These are phyloP conservation scores for Akebia trifoliata DNA, from an alignment of 164 flowering plant species.

Conservation along the genomic window DNA sequence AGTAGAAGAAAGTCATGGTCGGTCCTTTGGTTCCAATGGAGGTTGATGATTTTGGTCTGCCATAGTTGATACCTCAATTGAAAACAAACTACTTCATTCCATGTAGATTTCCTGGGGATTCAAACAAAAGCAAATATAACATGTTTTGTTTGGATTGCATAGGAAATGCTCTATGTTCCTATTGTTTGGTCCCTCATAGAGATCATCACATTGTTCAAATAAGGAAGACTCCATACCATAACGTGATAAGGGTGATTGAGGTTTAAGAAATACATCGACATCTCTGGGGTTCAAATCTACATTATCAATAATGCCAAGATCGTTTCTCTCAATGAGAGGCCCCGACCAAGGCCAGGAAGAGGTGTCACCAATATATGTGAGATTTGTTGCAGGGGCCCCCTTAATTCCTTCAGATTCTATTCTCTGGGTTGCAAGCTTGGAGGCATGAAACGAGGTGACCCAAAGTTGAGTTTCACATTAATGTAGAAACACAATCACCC, in stretches of 20 bases:
- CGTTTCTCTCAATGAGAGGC: conserved; percentile 70
- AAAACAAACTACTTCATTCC: conserved; percentile 41
- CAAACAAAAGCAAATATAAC: conserved; percentile 63
- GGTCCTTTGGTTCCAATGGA: conserved; percentile 32
- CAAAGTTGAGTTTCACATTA: conserved; percentile 41
- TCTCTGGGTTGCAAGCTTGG: conserved; percentile 80
- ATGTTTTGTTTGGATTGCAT: conserved; percentile 62
- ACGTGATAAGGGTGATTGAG: conserved; percentile 71
- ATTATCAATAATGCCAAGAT: conserved; percentile 79
- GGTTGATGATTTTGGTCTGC: conserved; percentile 37
- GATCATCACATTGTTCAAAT: conserved; percentile 69
- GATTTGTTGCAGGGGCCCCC: conserved; percentile 63
- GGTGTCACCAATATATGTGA: conserved; percentile 76
- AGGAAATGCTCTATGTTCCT: conserved; percentile 53
- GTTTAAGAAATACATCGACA: conserved; percentile 69
- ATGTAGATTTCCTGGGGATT: conserved; percentile 43
- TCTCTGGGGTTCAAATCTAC: conserved; percentile 56
- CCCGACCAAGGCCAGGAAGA: conserved; percentile 72
- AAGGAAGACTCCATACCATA: conserved; percentile 74
- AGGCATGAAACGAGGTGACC: conserved; percentile 48
- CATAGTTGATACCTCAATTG: conserved; percentile 58
- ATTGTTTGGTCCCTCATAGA: conserved; percentile 48
- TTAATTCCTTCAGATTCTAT: conserved; percentile 70
- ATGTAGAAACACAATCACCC: conserved; percentile 28
- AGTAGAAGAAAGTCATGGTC: no score